Conservation (phyloP, 2,329 filamentous ascomycete genomes). For the Cryphonectria nitschkei region DNA sequence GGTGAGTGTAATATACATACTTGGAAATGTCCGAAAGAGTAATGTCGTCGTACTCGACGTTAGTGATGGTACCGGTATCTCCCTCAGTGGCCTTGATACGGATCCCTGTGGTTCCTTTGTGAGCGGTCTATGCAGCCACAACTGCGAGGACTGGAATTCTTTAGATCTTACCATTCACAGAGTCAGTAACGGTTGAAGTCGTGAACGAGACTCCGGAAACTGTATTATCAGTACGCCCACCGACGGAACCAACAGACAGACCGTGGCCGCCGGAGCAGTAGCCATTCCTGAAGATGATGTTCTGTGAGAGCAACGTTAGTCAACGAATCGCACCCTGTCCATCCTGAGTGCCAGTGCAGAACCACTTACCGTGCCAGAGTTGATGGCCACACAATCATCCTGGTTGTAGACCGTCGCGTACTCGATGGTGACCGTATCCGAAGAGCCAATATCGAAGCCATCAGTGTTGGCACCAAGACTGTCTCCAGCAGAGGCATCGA, state of each 20-base stretch:
- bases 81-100: slow-evolving; percentile 54
- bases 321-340: neutral
- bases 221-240: slow-evolving; percentile 53
- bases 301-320: slow-evolving; percentile 28
- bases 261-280: slow-evolving; percentile 50
- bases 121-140: neutral
- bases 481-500: slow-evolving; percentile 44
- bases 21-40: slow-evolving; percentile 27
- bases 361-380: slow-evolving; percentile 48
- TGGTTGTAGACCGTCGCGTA: slow-evolving; percentile 61
- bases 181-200: slow-evolving; percentile 53
- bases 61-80: slow-evolving; percentile 49
- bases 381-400: slow-evolving; percentile 64
- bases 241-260: slow-evolving; percentile 49
- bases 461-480: slow-evolving; percentile 56
- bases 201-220: slow-evolving; percentile 55
- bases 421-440: slow-evolving; percentile 53
- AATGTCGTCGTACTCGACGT: slow-evolving; percentile 35
- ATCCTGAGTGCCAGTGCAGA: neutral
- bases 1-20: neutral
- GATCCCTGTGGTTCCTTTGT: slow-evolving; percentile 31
- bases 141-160: neutral
- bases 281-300: slow-evolving; percentile 52
- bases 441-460: slow-evolving; percentile 59
- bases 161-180: slow-evolving; percentile 48